phyloP scores from a whole-genome alignment of 768 basidiomycete species.

The Pleurotus pulmonarius region DNA sequence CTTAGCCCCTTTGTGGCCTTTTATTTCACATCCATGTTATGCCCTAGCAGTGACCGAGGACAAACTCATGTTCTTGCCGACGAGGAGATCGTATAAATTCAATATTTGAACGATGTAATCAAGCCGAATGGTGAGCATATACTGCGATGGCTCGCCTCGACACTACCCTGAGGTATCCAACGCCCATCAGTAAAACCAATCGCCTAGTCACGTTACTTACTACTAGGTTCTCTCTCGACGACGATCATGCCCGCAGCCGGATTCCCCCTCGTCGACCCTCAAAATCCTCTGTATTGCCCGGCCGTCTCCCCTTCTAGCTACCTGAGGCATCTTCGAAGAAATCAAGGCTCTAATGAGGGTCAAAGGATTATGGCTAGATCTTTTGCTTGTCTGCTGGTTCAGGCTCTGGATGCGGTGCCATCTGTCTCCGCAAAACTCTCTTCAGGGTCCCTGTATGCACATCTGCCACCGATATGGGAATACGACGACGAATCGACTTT shows the following conservation, averaged over 20 bases:
- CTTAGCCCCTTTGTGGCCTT: too few species aligned
- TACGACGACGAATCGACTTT: conserved; percentile 1
- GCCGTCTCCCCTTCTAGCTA: background rate
- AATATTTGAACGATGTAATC: too few species aligned
- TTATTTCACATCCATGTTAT: too few species aligned
- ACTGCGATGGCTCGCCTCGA: too few species aligned
- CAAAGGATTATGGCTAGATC: background rate
- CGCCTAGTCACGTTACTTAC: too few species aligned
- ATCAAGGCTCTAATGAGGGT: background rate
- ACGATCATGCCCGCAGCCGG: background rate
- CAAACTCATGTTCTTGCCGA: too few species aligned
- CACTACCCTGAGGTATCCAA: too few species aligned
- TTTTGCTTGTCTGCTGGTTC: background rate
- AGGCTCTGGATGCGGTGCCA: background rate
- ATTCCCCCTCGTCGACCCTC: background rate
- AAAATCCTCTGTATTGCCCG: conserved; percentile 4
- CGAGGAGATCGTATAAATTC: too few species aligned
- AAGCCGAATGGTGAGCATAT: too few species aligned
- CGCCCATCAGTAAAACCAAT: too few species aligned
- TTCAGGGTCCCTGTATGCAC: background rate
- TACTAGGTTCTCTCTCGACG: too few species aligned
- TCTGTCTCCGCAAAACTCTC: background rate
- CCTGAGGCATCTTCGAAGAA: background rate
- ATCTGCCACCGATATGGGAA: conserved; percentile 2
- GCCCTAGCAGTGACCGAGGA: too few species aligned